Percentiles rank a stretch among this genome's conserved stretches.
Evolutionary conservation across 2,329 filamentous ascomycete species (phyloP).

Genomic region (Penicillium occitanis): DNA sequence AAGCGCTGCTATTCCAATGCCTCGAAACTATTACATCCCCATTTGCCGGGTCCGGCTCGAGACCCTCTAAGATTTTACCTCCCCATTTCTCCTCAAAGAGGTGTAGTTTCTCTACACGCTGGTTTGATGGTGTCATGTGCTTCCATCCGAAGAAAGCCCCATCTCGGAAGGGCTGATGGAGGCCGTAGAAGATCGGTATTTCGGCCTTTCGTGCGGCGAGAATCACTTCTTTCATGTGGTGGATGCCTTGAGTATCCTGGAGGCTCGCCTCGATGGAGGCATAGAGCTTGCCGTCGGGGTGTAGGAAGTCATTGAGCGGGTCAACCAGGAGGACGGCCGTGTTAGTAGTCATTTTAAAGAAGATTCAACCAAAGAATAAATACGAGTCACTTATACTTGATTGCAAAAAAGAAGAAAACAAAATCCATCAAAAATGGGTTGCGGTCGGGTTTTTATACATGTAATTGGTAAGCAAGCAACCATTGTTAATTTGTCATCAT

Average conservation of each 20-base stretch:
- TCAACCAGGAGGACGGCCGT: neutral
- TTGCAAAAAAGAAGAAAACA: too few relatives aligned
- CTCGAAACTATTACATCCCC: neutral
- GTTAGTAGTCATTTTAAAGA: neutral
- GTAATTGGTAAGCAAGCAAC: neutral
- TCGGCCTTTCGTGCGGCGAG: neutral
- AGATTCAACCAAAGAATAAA: too few relatives aligned
- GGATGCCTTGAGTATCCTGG: neutral
- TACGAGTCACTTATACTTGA: neutral
- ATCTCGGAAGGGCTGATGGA: neutral
- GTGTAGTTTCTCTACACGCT: neutral
- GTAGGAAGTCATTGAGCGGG: neutral
- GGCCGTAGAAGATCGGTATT: neutral
- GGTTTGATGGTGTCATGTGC: neutral
- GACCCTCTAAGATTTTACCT: neutral
- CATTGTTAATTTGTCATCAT: neutral
- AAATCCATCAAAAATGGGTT: too few relatives aligned
- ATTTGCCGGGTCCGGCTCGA: neutral
- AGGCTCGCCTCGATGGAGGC: neutral
- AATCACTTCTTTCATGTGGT: neutral
- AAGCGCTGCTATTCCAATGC: neutral
- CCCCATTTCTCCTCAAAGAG: neutral
- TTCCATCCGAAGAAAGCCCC: neutral
- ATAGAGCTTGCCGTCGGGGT: neutral
- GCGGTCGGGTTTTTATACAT: too few relatives aligned